Evolutionary conservation across 495 filamentous ascomycete species (phyloP), one percentile per base, ranked within the genome.

Genomic region (Penicillium manginii): DNA sequence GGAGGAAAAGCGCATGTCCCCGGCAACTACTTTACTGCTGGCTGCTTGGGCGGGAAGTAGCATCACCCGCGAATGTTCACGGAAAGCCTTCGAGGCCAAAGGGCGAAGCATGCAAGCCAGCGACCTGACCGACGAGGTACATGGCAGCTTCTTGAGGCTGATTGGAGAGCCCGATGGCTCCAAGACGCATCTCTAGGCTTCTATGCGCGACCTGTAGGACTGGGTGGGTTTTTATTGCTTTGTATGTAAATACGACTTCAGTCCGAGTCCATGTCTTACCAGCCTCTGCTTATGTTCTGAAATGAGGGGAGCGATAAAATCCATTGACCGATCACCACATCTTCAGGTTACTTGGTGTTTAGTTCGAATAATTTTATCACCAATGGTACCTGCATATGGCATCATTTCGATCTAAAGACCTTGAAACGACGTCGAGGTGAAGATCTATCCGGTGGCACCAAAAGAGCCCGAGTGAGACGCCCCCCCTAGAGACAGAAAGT

Each of bases 61-160:
- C 21, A 83, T 98, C 59, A 98, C 94, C 35, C 84, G 96, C 74
- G 92, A 96, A 66, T 97, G 91, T 69, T 97, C 93, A 35, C 82
- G 92, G 52, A 75, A 91, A 59, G 94, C 94, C 4, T 98, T 94
- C 68, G 80, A 84, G 61, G 90, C 93, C 67, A 91, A 88, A 58
- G 94, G 94, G 4, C 84, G 94, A 63, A 91, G 90, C 67, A 77
- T 98, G 68, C 94, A 98, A 78, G 94, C 94, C 1, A 91, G 90
- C 70, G 94, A 98, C 75, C 79, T 98, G 70, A 97, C 94, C 2
- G 91, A 92, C 32, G 87, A 97, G 73, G 91, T 98, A 22, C 85
- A 92, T 59, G 80, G 80, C 21, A 90, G 92, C 14, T 98, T 97
- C 71, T 67, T 89, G 65, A 87, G 86, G 55, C 63, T 97, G 32